Percentiles rank a stretch among this genome's conserved stretches.
Conservation (phyloP, 2,329 filamentous ascomycete species). For the Verticillium albo-atrum region DNA sequence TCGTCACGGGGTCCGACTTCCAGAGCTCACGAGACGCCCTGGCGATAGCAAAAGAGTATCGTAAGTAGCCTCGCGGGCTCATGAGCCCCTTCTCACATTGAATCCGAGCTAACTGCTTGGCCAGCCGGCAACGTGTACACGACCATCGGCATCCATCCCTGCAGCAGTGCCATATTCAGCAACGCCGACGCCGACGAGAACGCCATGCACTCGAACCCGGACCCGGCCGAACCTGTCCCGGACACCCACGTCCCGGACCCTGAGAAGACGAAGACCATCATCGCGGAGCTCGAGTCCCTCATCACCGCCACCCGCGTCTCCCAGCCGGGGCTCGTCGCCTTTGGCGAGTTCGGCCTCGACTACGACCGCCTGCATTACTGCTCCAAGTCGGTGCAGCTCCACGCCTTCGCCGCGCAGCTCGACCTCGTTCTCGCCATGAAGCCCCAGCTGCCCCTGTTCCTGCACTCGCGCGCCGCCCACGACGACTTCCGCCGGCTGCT, state of each 20-base stretch:
- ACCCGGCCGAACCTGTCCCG: constrained; percentile 40
- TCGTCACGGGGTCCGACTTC: constrained; percentile 89
- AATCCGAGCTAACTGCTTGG: neutral
- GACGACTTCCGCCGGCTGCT: constrained; percentile 76
- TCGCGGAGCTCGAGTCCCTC: constrained; percentile 59
- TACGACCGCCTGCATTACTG: constrained; percentile 89
- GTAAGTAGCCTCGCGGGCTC: constrained; percentile 41
- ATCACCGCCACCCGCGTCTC: constrained; percentile 52
- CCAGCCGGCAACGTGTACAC: constrained; percentile 77
- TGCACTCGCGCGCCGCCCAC: constrained; percentile 86
- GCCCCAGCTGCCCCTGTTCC: constrained; percentile 79
- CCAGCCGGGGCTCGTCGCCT: constrained; percentile 60
- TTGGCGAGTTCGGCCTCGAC: constrained; percentile 94
- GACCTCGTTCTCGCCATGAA: constrained; percentile 65
- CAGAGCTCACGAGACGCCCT: constrained; percentile 72
- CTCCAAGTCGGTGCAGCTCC: constrained; percentile 71
- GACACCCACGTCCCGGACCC: constrained; percentile 44
- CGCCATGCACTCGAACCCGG: constrained; percentile 46
- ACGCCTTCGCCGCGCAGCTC: constrained; percentile 81
- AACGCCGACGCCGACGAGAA: constrained; percentile 38
- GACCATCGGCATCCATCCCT: constrained; percentile 93
- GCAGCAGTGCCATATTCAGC: constrained; percentile 76
- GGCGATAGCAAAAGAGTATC: constrained; percentile 66
- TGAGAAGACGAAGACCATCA: constrained; percentile 40
- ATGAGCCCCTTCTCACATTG: neutral